A percentile compares a stretch with the other conserved stretches of the same genome.
Conservation (phyloP, 495 filamentous ascomycete species). For the Neurospora sp. region DNA sequence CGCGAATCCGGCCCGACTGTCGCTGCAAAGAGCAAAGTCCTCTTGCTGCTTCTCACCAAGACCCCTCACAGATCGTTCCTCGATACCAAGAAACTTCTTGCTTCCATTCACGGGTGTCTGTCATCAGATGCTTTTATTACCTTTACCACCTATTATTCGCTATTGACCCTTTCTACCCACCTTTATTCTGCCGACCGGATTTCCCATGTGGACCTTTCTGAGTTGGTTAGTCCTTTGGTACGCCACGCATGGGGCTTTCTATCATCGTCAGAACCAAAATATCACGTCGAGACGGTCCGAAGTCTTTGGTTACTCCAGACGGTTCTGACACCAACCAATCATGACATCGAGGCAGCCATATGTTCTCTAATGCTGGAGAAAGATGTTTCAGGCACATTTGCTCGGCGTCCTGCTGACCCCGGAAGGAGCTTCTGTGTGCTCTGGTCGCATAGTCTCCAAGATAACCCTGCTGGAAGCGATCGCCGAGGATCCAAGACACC, state of each 20-base stretch:
- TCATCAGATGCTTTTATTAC: constrained; percentile 21
- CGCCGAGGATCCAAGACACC: constrained; percentile 38
- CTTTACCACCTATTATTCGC: constrained; percentile 48
- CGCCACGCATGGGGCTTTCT: constrained; percentile 67
- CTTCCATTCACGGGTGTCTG: constrained; percentile 41
- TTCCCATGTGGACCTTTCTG: constrained; percentile 46
- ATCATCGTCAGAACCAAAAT: constrained; percentile 71
- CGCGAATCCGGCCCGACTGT: constrained; percentile 24
- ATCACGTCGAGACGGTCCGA: constrained; percentile 84
- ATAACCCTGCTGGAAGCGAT: constrained; percentile 37
- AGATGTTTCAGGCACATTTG: constrained; percentile 40
- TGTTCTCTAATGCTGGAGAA: constrained; percentile 58
- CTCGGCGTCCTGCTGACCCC: constrained; percentile 41
- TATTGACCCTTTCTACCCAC: constrained; percentile 50
- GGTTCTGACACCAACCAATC: constrained; percentile 35
- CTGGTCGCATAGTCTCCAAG: constrained; percentile 71
- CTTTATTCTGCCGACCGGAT: constrained; percentile 51
- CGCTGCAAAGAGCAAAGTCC: constrained; percentile 38
- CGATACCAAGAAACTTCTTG: constrained; percentile 43
- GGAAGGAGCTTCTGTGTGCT: constrained; percentile 59
- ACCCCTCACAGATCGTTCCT: constrained; percentile 41
- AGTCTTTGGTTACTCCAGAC: constrained; percentile 78
- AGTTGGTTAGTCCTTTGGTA: constrained; percentile 58
- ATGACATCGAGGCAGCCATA: constrained; percentile 69
- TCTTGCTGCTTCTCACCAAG: constrained; percentile 50